Percentiles rank a stretch among this genome's conserved stretches.
These are phyloP conservation scores for Penicillium atrosanguineum DNA, from an alignment of 495 filamentous ascomycete genomes.

Conservation along the genomic window DNA sequence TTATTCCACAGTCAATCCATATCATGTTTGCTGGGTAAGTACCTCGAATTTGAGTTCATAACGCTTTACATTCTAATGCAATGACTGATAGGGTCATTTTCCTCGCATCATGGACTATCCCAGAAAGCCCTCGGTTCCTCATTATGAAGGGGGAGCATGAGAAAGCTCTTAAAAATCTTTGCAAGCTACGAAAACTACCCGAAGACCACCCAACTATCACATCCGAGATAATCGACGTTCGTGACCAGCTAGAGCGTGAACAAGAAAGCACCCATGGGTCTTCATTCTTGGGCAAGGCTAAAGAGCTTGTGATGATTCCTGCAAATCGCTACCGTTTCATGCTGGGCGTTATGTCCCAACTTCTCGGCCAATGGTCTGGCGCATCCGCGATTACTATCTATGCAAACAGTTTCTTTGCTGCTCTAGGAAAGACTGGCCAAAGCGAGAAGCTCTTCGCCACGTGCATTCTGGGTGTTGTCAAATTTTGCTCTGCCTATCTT, in stretches of 20 bases:
- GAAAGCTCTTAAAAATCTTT: too few relatives aligned
- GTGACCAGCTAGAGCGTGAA: background rate
- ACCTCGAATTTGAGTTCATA: too few relatives aligned
- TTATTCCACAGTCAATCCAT: slow-evolving; percentile 56
- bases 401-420: slow-evolving; percentile 57
- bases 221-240: background rate
- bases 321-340: slow-evolving; percentile 18
- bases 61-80: too few relatives aligned
- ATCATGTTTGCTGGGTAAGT: slow-evolving; percentile 35
- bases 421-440: slow-evolving; percentile 57
- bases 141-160: too few relatives aligned
- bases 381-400: slow-evolving; percentile 20
- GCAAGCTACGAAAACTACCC: too few relatives aligned
- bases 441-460: slow-evolving; percentile 59
- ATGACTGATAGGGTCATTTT: too few relatives aligned
- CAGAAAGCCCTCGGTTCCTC: slow-evolving; percentile 59
- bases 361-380: slow-evolving; percentile 19
- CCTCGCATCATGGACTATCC: slow-evolving; percentile 47
- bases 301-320: slow-evolving; percentile 9
- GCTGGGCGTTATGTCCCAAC: slow-evolving; percentile 8
- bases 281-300: slow-evolving; percentile 1
- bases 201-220: slow-evolving; percentile 10
- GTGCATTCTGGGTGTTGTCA: slow-evolving; percentile 62
- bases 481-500: slow-evolving; percentile 55
- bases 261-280: background rate